Base-by-base conservation (phyloP, 1,284 basidiomycete species). In the Phenoliferia sp. region DNA sequence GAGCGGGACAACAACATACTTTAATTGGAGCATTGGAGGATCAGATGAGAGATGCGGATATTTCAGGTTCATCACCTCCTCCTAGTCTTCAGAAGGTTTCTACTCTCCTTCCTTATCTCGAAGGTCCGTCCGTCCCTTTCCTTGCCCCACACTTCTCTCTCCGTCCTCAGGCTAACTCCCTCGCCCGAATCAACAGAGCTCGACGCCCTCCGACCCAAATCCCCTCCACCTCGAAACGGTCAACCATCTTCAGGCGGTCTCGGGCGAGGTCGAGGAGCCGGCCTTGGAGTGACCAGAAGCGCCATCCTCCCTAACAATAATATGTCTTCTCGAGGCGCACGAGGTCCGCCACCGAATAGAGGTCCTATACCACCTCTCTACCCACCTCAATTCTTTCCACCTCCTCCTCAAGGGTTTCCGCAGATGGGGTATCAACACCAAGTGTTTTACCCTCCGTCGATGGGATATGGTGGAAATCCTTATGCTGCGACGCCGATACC, bases 141-240 rank as follows among this genome's bases (percentile, higher is more conserved):
- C 75, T 80, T 81, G 31, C 85, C 90, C 63, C 9, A 56, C 15
- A 54, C 7, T 87, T 90, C 22, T 86, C 90, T 0, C 86, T 84
- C 79, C 86, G 86, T 0, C 79, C 77, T 67, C 55, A 77, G 48
- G 72, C 65, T 32, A 31, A n/a, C 64, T 48, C 33, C 28, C 34
- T 61, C n/a, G 57, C 22, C 59, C 26, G 7, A 36, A 15, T 26
- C 6, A 6, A 7, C 74, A 79, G 90, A 95, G 76, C 92, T 96
- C 74, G 92, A 96, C 69, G 83, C 84, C 0, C 82, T 96, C 17
- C 84, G 93, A 16, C 93, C 92, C 0, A 95, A 95, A 78, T 94
- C 91, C 1, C 93, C 92, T 10, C 80, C 84, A 0, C 81, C 65
- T 36, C 62, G 71, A 1, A 65, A 68, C 28, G 72, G 72, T 16